These are phyloP conservation scores for Pilatotrama ljubarskyi DNA, from an alignment of 768 basidiomycete species.

Conservation along the genomic window DNA sequence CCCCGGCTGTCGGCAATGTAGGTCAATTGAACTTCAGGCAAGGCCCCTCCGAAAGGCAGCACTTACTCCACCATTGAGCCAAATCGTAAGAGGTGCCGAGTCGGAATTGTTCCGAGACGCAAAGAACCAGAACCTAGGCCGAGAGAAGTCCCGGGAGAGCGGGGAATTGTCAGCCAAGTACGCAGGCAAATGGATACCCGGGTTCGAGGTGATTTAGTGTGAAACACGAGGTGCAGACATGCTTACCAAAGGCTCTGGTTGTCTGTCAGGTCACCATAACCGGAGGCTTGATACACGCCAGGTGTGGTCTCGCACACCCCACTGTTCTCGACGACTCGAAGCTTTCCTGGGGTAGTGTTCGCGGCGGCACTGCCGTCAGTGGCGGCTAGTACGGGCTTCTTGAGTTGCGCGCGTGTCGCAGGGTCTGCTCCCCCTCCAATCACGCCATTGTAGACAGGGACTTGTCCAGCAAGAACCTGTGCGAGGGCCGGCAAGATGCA, in stretches of 20 bases:
- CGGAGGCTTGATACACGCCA: conserved; percentile 62
- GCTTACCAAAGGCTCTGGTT: conserved; percentile 58
- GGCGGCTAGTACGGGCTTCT: conserved; percentile 10
- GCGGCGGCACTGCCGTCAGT: conserved; percentile 1
- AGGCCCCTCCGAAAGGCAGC: neutral
- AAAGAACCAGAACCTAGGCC: conserved; percentile 67
- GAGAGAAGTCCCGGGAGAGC: neutral
- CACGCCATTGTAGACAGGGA: conserved; percentile 51
- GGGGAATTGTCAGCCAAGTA: neutral
- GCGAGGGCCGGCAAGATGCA: conserved; percentile 18
- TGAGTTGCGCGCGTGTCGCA: conserved; percentile 5
- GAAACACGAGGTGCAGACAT: neutral
- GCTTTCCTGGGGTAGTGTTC: conserved; percentile 42
- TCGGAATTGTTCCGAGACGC: conserved; percentile 60
- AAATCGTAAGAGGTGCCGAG: conserved; percentile 60
- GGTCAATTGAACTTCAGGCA: neutral
- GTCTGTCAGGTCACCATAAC: conserved; percentile 60
- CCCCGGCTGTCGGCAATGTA: conserved; percentile 32
- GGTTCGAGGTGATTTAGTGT: neutral
- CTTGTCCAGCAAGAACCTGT: conserved; percentile 38
- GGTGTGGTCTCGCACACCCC: conserved; percentile 65
- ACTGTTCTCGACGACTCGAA: conserved; percentile 60
- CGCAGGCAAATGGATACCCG: neutral
- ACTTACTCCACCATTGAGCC: conserved; percentile 61
- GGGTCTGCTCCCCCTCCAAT: conserved; percentile 45